Conservation (phyloP, 345 rosid species). For the Luvunga scandens region DNA sequence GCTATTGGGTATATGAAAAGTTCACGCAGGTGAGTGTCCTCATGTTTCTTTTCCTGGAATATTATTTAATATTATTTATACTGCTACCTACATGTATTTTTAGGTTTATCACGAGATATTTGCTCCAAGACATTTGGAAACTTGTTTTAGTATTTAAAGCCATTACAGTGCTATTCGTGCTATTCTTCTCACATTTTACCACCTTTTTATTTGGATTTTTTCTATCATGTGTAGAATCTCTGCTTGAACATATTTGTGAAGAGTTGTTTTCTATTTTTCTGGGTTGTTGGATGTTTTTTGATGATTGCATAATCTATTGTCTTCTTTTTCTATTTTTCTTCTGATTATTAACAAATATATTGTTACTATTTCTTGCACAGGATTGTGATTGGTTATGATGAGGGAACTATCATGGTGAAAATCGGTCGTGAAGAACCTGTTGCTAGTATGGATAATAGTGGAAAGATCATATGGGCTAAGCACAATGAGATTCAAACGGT, state of each 20-base stretch:
- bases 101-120: not conserved
- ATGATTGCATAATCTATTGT: not conserved
- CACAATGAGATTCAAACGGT: constrained; percentile 99
- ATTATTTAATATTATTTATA: not conserved
- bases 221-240: not conserved
- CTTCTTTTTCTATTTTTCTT: not conserved
- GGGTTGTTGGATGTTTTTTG: not conserved
- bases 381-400: constrained; percentile 97
- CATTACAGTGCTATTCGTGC: not conserved
- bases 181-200: not conserved
- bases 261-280: not conserved
- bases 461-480: constrained; percentile 99
- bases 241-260: not conserved
- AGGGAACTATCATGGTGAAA: constrained; percentile 99
- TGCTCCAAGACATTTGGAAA: not conserved
- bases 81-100: not conserved
- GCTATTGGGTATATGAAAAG: constrained; percentile 82
- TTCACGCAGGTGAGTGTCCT: constrained; percentile 74
- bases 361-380: constrained; percentile 37
- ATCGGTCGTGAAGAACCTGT: constrained; percentile 97
- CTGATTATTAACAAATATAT: not conserved
- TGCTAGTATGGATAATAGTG: constrained; percentile 98
- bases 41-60: not conserved
- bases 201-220: not conserved
- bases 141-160: constrained; percentile 3